Conservation (phyloP, 345 rosid genomes). For the Gossypioides kirkii region DNA sequence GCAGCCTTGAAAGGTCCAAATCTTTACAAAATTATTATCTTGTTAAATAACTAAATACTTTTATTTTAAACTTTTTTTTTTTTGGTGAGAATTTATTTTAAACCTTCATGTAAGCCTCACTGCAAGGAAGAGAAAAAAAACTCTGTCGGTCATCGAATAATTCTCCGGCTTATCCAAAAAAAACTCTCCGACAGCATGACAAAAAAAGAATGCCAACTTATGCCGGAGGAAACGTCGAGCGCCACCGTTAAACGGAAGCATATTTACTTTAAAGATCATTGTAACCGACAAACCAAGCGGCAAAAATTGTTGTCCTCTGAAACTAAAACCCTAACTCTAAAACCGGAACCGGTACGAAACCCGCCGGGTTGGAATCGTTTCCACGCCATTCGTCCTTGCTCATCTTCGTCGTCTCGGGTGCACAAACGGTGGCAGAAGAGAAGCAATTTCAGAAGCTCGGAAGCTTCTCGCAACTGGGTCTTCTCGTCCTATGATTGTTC, state of each 20-base stretch:
- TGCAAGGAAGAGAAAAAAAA: neutral
- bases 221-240: neutral
- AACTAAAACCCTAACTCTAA: slow-evolving; percentile 2
- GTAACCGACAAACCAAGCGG: slow-evolving; percentile 1
- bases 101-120: neutral
- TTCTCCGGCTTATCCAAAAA: neutral
- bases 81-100: too few species aligned
- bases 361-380: neutral
- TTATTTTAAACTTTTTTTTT: too few species aligned
- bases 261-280: slow-evolving; percentile 9
- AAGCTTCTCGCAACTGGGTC: slow-evolving; percentile 14
- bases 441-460: neutral
- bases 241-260: slow-evolving; percentile 7
- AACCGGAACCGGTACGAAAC: neutral
- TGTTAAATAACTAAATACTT: too few species aligned
- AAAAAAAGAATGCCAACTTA: neutral
- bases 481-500: slow-evolving; percentile 15
- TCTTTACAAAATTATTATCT: too few species aligned
- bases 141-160: neutral
- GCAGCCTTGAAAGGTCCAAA: too few species aligned
- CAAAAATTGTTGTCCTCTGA: neutral
- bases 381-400: slow-evolving; percentile 3
- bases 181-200: neutral
- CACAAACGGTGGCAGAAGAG: neutral
- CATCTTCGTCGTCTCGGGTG: neutral